These are phyloP conservation scores for Chimonanthus salicifolius DNA, from an alignment of 164 flowering plant genomes.

Conservation along the genomic window DNA sequence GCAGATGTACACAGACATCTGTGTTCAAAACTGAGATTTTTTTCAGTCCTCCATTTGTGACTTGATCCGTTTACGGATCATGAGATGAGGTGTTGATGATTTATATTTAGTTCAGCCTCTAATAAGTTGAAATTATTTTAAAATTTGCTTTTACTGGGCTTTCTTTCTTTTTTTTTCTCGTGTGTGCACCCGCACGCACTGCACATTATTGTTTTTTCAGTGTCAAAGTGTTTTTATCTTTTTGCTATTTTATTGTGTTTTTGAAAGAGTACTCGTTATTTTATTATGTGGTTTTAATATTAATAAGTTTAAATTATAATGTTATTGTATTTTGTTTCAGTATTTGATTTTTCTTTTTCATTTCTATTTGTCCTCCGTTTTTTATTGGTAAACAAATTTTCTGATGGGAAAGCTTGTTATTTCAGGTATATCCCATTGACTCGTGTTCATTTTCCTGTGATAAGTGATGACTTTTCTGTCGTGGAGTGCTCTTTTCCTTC, in stretches of 20 bases:
- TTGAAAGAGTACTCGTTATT: background rate
- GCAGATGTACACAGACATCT: no score
- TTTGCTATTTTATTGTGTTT: background rate
- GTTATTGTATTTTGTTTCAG: background rate
- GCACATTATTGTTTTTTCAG: background rate
- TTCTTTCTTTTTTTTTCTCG: background rate
- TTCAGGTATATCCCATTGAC: conserved; percentile 78
- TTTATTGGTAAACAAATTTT: background rate
- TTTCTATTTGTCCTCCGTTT: background rate
- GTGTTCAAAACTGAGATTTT: no score
- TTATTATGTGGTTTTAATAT: background rate
- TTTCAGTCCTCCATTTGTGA: no score
- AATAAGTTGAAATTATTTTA: no score
- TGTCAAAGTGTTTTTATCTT: background rate
- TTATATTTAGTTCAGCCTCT: background rate
- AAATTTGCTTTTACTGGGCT: background rate
- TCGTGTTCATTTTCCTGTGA: conserved; percentile 33
- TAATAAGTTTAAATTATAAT: background rate
- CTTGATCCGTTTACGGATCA: no score
- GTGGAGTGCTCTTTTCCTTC: conserved; percentile 49
- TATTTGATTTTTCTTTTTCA: background rate
- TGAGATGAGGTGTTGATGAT: no score
- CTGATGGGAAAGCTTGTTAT: conserved; percentile 5
- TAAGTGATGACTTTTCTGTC: conserved; percentile 18
- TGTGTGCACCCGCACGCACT: background rate